A percentile compares a stretch with the other conserved stretches of the same genome.
phyloP scores from a whole-genome alignment of 495 filamentous ascomycete species.

The Amphirosellinia nigrospora region DNA sequence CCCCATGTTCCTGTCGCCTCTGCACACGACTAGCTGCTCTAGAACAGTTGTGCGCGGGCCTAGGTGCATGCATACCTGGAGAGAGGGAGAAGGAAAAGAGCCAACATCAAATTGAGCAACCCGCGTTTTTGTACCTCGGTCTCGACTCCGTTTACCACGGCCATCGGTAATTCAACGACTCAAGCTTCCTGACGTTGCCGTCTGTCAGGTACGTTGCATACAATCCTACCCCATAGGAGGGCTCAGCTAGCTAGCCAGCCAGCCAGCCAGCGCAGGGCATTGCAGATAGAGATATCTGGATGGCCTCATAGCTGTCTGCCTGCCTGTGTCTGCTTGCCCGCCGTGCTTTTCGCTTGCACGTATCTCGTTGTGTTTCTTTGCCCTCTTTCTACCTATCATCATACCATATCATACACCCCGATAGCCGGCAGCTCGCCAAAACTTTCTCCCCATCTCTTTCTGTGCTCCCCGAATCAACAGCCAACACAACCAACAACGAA shows the following conservation, averaged over 20 bases:
- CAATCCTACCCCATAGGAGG: background rate
- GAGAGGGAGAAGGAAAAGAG: background rate
- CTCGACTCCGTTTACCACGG: background rate
- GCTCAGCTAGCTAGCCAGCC: constrained; percentile 18
- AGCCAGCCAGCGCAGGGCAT: constrained; percentile 13
- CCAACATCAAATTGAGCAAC: constrained; percentile 1
- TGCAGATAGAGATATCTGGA: constrained; percentile 10
- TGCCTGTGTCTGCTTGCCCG: constrained; percentile 6
- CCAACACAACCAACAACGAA: too few relatives aligned
- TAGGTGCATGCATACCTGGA: background rate
- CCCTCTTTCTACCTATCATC: background rate
- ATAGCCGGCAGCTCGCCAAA: background rate
- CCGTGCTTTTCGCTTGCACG: background rate
- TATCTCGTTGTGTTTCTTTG: background rate
- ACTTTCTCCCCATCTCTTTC: background rate
- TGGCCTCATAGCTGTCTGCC: background rate
- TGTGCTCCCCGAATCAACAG: background rate
- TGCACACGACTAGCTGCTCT: background rate
- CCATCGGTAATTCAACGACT: background rate
- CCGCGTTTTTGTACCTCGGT: constrained; percentile 23
- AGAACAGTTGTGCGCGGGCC: background rate
- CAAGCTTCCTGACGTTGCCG: constrained; percentile 7
- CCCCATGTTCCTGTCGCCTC: constrained; percentile 17
- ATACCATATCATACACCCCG: background rate
- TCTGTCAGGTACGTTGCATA: constrained; percentile 18